Evolutionary conservation across 176 grass and related monocot species (phyloP), one percentile per base, ranked within the genome.

Genomic region (Neostapfia colusana): DNA sequence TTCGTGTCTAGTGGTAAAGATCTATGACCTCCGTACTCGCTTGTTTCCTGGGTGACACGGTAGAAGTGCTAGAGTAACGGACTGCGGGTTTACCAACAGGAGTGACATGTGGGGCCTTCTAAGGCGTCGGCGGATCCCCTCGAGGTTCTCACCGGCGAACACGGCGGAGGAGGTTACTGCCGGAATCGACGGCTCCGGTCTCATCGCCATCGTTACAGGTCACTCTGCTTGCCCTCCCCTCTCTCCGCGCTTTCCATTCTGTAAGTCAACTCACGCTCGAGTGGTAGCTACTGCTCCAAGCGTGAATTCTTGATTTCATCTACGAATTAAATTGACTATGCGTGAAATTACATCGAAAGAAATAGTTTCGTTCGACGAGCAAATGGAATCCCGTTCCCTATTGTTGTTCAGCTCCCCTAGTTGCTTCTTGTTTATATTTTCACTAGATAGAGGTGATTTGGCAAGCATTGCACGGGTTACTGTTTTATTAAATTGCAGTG

Each of bases 131-230:
- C 84, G 86, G 54, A 82, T 77, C 20, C 24, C 81, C 9, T 82
- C 84, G 0, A 84, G 84, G 17, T 93, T 93, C 77, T 87, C 90
- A 14, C 78, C 87, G 84, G 89, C 70, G 60, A 89, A 86, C 41
- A 89, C 86, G 35, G 90, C 90, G 4, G 86, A 93, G 73, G 80
- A 89, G 63, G 90, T 93, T 37, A 93, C 87, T 21, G 37, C 63
- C 37, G 87, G 81, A 20, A 59, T 93, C 27, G 87, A 89, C 36
- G 87, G 84, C 45, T 82, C 87, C 41, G 77, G 72, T 46, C 90
- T 93, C 73, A 74, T 67, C 67, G 90, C 90, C 43, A 37, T 93
- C 78, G 77, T 93, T 67, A 93, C 90, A 18, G 90, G 90, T 89
- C 48, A 24, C 15, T 34, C 23, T 43, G 12, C 5, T 3, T 38